Evolutionary conservation across 352 stramenopile genomes (phyloP), one percentile per base, ranked within the genome.

Genomic region (Phytophthora megakarya): DNA sequence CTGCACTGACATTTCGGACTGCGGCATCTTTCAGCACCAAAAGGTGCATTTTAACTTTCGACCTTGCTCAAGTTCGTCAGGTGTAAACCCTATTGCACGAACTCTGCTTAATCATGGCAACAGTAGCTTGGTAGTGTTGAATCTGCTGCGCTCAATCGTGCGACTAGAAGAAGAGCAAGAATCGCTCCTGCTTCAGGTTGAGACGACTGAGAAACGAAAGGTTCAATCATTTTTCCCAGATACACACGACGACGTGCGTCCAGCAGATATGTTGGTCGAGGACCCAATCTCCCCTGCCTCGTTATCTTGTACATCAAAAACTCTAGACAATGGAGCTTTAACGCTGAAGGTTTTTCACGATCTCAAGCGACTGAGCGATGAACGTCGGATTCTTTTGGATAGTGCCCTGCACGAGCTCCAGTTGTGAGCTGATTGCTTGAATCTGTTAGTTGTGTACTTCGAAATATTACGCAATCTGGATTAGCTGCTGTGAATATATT

Each of bases 1-100:
- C 4, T 90, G 82, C 44, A 52, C 57, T 0, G 78, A 81, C 5
- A 86, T 93, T 16, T 53, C 70, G 7, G 51, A 70, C 7, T 67
- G 60, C 40, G 62, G 49, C 26, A 65, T 72, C 30, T 75, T 75
- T 47, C 40, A 70, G 33, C 65, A 66, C 47, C 59, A 73, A 23
- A 73, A 70, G 23, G 19, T 61, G 16, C 49, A 65, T 19, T 61
- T 69, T 1, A 58, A 62, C 35, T 33, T 61, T 3, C 45, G 46
- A 6, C 40, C 58, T 15, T 48, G 28, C 40, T 40, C 16, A 13
- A 30, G 28, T 37, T 66, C 47, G 22, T 21, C 33, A 8, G 47
- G 38, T 13, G 28, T 69, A 7, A 57, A 44, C 30, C 37, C 60
- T 25, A 10, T 61, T 8, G 30, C 54, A 16, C 56, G 35, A 33